Evolutionary conservation across 164 flowering plant species (phyloP).

Genomic region (Paratinospora sagittata): DNA sequence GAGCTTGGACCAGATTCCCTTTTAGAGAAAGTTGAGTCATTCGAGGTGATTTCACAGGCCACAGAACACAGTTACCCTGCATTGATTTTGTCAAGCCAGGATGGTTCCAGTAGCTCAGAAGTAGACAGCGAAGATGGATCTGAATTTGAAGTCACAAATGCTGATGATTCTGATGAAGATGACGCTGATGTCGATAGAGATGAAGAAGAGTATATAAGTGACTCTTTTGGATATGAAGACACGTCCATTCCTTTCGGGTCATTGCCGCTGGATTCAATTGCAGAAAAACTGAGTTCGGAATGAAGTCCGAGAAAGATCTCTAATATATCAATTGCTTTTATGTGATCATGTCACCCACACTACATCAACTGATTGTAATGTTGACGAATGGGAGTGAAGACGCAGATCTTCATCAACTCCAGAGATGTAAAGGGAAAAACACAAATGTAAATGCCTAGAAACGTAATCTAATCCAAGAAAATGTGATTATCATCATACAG

Average conservation of each 20-base stretch:
- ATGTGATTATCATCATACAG: no score
- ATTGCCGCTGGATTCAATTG: conserved; percentile 63
- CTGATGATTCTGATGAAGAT: conserved; percentile 21
- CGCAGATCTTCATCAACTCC: not conserved
- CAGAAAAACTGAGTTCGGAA: conserved; percentile 25
- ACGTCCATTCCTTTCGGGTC: conserved; percentile 48
- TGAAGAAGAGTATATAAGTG: conserved; percentile 26
- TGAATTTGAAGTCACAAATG: conserved; percentile 10
- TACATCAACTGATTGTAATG: not conserved
- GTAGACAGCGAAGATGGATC: conserved; percentile 18
- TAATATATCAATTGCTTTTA: not conserved
- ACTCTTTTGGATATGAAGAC: conserved; percentile 30
- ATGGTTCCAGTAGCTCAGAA: conserved; percentile 1
- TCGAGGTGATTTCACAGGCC: conserved; percentile 52
- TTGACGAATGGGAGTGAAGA: not conserved
- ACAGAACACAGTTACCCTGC: conserved; percentile 68
- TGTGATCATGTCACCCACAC: not conserved
- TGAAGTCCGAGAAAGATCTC: not conserved
- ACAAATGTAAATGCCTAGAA: not conserved
- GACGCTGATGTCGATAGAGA: conserved; percentile 20
- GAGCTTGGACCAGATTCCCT: conserved; percentile 75
- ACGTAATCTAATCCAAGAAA: not conserved
- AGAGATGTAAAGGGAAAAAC: not conserved
- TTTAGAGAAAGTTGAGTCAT: conserved; percentile 66
- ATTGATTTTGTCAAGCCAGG: conserved; percentile 35